phyloP scores from a whole-genome alignment of 345 rosid genomes.

The Limnanthes douglasii region DNA sequence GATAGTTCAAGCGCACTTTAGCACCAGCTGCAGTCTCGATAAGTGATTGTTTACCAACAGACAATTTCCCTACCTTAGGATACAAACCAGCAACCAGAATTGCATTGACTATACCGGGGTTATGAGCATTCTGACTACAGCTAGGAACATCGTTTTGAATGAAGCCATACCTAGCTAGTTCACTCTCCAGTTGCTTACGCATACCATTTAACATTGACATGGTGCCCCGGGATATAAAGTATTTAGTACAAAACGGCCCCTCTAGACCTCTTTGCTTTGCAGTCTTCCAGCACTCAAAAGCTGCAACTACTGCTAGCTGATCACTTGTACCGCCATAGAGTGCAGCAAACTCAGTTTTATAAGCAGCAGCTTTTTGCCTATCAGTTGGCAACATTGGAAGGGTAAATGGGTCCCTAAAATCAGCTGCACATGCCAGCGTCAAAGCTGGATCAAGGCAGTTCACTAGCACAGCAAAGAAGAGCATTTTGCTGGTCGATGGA shows the following conservation, averaged over 20 bases:
- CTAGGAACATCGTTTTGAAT: conserved; percentile 41
- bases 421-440: conserved; percentile 90
- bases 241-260: conserved; percentile 52
- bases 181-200: conserved; percentile 74
- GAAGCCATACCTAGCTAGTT: conserved; percentile 46
- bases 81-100: conserved; percentile 83
- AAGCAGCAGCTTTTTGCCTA: conserved; percentile 60
- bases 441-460: conserved; percentile 94
- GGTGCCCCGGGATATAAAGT: conserved; percentile 52
- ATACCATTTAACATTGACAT: conserved; percentile 72
- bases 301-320: conserved; percentile 83
- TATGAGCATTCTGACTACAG: conserved; percentile 48
- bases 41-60: conserved; percentile 24
- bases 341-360: conserved; percentile 67
- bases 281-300: conserved; percentile 80
- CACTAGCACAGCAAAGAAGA: conserved; percentile 79
- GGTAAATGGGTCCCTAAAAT: conserved; percentile 75
- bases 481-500: conserved; percentile 85
- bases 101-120: conserved; percentile 67
- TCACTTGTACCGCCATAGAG: conserved; percentile 81
- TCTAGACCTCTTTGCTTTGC: conserved; percentile 56
- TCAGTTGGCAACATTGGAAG: conserved; percentile 63
- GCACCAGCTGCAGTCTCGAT: conserved; percentile 70
- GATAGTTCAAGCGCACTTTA: conserved; percentile 56
- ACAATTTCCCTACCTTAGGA: conserved; percentile 69